Evolutionary conservation across 495 filamentous ascomycete genomes (phyloP).

Genomic region (Lasiosphaeria hispida): DNA sequence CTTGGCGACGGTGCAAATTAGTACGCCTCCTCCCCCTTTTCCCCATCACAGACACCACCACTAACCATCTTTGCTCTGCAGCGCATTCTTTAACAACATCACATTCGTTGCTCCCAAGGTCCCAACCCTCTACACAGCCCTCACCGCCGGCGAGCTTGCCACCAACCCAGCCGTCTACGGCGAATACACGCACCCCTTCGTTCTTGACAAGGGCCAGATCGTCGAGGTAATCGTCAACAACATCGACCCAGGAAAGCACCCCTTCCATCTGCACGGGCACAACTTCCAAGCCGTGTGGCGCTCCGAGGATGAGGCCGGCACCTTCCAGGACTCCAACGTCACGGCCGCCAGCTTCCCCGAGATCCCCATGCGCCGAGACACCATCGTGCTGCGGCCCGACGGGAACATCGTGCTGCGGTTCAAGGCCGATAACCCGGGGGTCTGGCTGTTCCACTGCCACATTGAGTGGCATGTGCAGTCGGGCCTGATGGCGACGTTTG

Average conservation of each 20-base stretch:
- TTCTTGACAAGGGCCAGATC: constrained; percentile 41
- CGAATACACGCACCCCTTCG: constrained; percentile 56
- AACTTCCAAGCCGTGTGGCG: constrained; percentile 62
- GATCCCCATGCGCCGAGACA: constrained; percentile 51
- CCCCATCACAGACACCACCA: constrained; percentile 37
- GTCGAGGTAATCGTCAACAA: constrained; percentile 74
- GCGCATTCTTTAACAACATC: constrained; percentile 45
- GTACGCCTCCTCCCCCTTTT: constrained; percentile 57
- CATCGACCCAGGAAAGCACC: constrained; percentile 51
- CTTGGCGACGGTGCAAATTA: constrained; percentile 11
- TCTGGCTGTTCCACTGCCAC: constrained; percentile 58
- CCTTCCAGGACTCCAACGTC: constrained; percentile 38
- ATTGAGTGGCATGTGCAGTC: constrained; percentile 51
- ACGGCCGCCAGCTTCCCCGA: neutral
- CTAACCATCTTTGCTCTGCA: constrained; percentile 24
- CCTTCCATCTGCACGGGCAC: constrained; percentile 58
- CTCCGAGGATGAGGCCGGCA: constrained; percentile 40
- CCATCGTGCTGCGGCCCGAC: constrained; percentile 42
- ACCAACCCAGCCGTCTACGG: constrained; percentile 46
- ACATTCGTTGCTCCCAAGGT: constrained; percentile 50
- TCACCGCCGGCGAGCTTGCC: constrained; percentile 46
- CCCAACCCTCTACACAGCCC: constrained; percentile 59
- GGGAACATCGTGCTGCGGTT: constrained; percentile 40
- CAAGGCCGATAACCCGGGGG: constrained; percentile 45
- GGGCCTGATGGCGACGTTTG: constrained; percentile 56